Evolutionary conservation across 2,329 filamentous ascomycete species (phyloP).

Genomic region (Bipolaris zeicola): DNA sequence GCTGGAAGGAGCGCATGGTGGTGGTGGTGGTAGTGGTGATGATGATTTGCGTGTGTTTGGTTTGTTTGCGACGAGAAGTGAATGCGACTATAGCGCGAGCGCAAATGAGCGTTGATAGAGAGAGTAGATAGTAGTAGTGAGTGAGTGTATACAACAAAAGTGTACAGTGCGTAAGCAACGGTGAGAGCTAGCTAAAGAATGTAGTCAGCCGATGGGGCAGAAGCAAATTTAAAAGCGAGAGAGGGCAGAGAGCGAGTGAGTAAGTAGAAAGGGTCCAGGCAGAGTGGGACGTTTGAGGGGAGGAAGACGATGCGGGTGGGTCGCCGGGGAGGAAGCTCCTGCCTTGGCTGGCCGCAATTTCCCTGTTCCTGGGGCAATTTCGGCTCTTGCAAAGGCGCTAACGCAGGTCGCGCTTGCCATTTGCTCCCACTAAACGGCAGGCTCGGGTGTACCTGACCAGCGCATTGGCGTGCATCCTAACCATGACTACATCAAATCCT

Average conservation of each 20-base stretch:
- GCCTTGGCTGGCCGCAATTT: constrained; percentile 28
- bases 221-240: constrained; percentile 8
- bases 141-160: neutral
- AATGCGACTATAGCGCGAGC: constrained; percentile 17
- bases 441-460: constrained; percentile 16
- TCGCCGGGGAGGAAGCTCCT: constrained; percentile 16
- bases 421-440: constrained; percentile 7
- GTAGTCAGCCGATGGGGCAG: neutral
- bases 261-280: constrained; percentile 6
- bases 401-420: constrained; percentile 1
- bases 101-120: constrained; percentile 23
- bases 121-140: neutral
- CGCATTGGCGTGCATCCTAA: too few relatives aligned
- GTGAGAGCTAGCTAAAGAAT: constrained; percentile 4
- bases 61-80: constrained; percentile 5
- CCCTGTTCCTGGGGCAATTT: constrained; percentile 32
- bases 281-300: constrained; percentile 26
- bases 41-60: constrained; percentile 11
- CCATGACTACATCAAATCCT: neutral
- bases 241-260: constrained; percentile 19
- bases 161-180: constrained; percentile 1
- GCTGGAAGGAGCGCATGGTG: constrained; percentile 47
- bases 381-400: constrained; percentile 19
- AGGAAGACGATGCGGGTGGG: constrained; percentile 25
- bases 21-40: constrained; percentile 9